Percentiles rank a stretch among this genome's conserved stretches.
phyloP scores from a whole-genome alignment of 495 filamentous ascomycete species.

The Lepidopterella palustris region DNA sequence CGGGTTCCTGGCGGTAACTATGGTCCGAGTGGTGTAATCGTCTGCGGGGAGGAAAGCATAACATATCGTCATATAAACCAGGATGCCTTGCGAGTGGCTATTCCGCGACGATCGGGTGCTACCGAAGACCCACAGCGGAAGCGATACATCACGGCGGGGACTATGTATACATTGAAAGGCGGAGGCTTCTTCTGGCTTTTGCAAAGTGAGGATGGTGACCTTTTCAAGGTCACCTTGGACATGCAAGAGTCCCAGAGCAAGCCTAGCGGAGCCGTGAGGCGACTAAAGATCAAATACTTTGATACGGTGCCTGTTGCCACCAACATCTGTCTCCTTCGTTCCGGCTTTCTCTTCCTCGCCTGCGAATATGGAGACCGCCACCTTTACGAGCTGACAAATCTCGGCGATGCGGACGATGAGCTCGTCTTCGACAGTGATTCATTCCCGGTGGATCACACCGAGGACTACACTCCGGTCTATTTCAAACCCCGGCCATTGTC shows the following conservation, averaged over 20 bases:
- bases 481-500: constrained; percentile 75
- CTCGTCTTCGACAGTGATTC: constrained; percentile 57
- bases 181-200: constrained; percentile 98
- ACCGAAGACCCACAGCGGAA: constrained; percentile 92
- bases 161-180: constrained; percentile 85
- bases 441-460: constrained; percentile 65
- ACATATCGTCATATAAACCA: constrained; percentile 93
- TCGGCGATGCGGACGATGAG: constrained; percentile 94
- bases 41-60: constrained; percentile 90
- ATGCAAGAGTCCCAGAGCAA: constrained; percentile 54
- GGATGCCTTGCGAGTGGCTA: constrained; percentile 77
- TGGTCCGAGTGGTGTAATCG: constrained; percentile 88
- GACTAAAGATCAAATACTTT: constrained; percentile 93
- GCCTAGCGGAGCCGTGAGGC: constrained; percentile 69
- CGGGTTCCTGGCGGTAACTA: constrained; percentile 92
- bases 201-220: constrained; percentile 91
- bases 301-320: constrained; percentile 88
- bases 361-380: constrained; percentile 89
- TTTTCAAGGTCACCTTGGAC: constrained; percentile 93
- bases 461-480: constrained; percentile 65
- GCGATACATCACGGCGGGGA: constrained; percentile 74
- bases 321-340: constrained; percentile 85
- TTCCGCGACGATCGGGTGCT: constrained; percentile 76
- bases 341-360: constrained; percentile 89
- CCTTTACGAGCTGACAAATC: constrained; percentile 95